Evolutionary conservation across 1,284 basidiomycete species (phyloP), one percentile per base, ranked within the genome.

Genomic region (Cryptococcus sp.): DNA sequence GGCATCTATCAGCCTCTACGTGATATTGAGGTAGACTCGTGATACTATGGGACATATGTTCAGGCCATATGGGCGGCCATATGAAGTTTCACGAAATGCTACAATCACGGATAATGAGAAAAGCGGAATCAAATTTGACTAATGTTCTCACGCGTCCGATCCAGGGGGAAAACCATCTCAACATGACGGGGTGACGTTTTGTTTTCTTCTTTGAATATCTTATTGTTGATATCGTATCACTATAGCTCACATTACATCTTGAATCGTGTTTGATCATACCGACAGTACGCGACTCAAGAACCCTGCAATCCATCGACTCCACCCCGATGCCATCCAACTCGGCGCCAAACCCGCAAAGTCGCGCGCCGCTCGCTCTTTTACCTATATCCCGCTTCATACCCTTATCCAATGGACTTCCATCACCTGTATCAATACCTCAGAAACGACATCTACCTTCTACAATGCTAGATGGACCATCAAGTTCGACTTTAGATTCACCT

Each of bases 401-500:
- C 13, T 7, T 46, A 15, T 49, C 50, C 8, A 36, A 51, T 8
- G 33, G 54, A 8, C 46, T 60, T 32, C 64, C 64, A 5, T 65
- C 64, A 36, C 64, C 64, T 6, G 46, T 60, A 34, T 63, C 61
- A 3, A 15, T 66, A 11, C 55, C 61, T 3, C 23, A 38, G 32
- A 63, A 63, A 50, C 41, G 62, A 13, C 23, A 6, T 0, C n/a
- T 30, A 30, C 14, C 52, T 5, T 2, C 23, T 4, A 45, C 41
- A 3, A 49, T 35, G 42, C n/a, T 49, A n/a, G 35, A 37, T 13
- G 50, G 45, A 4, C 45, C 56, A 11, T 23, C 42, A 13, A 46
- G 30, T 42, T 50, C 41, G 44, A 54, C 14, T 10, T 23, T 13
- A 23, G 53, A 58, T 11, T 36, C 54, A 31, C 30, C 49, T n/a